Evolutionary conservation across 805 yeast species (phyloP), one percentile per base, ranked within the genome.

Genomic region (Cyberlindnera bimundalis): DNA sequence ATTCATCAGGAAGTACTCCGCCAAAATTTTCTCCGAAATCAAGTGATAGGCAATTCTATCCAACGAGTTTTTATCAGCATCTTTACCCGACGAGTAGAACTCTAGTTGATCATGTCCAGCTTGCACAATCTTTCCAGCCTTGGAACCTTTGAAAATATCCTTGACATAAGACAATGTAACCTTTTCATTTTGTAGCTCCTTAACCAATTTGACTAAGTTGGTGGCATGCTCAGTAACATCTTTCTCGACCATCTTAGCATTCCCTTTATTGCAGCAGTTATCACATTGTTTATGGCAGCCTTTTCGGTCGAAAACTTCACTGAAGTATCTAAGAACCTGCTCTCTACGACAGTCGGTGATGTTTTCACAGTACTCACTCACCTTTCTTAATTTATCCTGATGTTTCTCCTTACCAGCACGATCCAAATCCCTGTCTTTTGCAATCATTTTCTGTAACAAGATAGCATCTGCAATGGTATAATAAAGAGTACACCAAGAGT

Each of bases 301-400:
- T 17, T 60, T 65, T 9, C 83, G 70, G 45, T 85, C 77, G 57
- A 91, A 90, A 6, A 65, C 66, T 58, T 93, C 99, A 61, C 87
- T 86, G 65, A 93, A 93, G 57, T 90, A 93, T 37, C 86, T 91
- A 37, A 93, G 68, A 3, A 93, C 96, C 52, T 89, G 90, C 52
- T 80, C 77, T 47, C 98, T 73, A 40, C 99, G 76, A 60, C 99
- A 93, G 59, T 90, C 97, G 4, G 90, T 80, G 10, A 74, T 71
- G 60, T 93, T 91, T 47, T 90, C 96, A 64, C 98, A 91, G 58
- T 88, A 93, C 56, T 84, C 90, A 50, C 86, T 78, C 12, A 93
- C 96, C 50, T 87, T 88, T 40, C 85, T 73, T 48, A 93, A 66
- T 58, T 87, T 84, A 25, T 79, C 73, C 45, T 81, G 62, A 61